phyloP scores from a whole-genome alignment of 1,139 yeast species.

The Blastobotrys arbuscula region DNA sequence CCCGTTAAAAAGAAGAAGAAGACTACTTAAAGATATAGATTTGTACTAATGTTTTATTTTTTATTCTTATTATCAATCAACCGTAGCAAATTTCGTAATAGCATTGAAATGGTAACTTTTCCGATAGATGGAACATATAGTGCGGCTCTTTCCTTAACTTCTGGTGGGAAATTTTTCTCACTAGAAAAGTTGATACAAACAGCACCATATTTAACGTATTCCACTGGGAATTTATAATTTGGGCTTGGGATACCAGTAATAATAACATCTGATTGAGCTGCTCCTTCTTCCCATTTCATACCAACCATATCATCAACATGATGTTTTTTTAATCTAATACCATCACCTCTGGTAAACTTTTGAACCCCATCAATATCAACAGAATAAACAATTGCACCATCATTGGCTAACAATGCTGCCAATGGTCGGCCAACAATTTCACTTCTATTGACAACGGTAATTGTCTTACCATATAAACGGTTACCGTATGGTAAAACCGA shows the following conservation, averaged over 20 bases:
- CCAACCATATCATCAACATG: constrained; percentile 61
- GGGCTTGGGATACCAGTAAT: constrained; percentile 93
- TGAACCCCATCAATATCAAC: constrained; percentile 85
- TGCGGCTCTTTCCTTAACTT: constrained; percentile 79
- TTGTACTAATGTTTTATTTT: neutral
- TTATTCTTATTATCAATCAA: constrained; percentile 57
- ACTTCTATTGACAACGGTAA: constrained; percentile 84
- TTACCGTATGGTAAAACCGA: constrained; percentile 78
- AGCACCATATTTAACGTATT: constrained; percentile 77
- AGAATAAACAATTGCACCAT: constrained; percentile 94
- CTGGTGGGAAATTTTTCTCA: constrained; percentile 74
- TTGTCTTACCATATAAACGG: constrained; percentile 84
- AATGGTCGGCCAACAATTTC: constrained; percentile 97
- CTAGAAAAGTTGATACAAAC: constrained; percentile 87
- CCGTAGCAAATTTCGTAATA: constrained; percentile 78
- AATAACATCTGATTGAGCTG: constrained; percentile 77
- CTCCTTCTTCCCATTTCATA: constrained; percentile 53
- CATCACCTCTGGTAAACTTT: constrained; percentile 90
- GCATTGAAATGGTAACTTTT: constrained; percentile 92
- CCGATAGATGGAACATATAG: constrained; percentile 94
- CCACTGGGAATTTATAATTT: constrained; percentile 77
- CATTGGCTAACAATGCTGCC: constrained; percentile 93
- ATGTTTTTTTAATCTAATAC: constrained; percentile 74
- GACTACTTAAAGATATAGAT: constrained; percentile 14
- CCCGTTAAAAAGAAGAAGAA: constrained; percentile 22